Evolutionary conservation across 805 yeast species (phyloP).

Genomic region (Candida palmyrensis): DNA sequence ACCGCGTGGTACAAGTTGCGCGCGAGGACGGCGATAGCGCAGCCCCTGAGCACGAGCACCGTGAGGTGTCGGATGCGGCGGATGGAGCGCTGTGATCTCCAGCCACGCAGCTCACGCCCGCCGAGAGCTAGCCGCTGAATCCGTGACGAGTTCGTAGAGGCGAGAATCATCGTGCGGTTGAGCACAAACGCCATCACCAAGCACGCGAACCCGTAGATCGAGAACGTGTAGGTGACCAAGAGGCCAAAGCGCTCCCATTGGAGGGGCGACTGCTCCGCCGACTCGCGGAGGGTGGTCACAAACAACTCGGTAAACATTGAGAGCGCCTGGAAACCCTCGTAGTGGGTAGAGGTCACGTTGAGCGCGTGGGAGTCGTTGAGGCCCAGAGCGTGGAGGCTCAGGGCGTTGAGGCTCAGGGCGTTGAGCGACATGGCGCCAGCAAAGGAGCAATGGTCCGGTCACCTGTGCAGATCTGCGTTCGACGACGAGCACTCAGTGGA

Average conservation of each 20-base stretch:
- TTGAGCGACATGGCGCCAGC: too few species aligned
- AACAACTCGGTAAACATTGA: conserved; percentile 1
- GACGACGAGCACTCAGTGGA: too few species aligned
- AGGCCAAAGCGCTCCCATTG: conserved; percentile 8
- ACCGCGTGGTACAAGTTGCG: conserved; percentile 23
- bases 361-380: not conserved
- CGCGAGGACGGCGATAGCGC: conserved; percentile 20
- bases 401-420: too few species aligned
- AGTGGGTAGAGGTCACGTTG: not conserved
- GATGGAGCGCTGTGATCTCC: not conserved
- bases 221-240: conserved; percentile 26
- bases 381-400: not conserved
- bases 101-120: too few species aligned
- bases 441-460: too few species aligned
- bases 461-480: too few species aligned
- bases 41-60: conserved; percentile 21
- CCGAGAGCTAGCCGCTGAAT: too few species aligned
- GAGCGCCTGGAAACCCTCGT: too few species aligned
- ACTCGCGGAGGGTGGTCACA: not conserved
- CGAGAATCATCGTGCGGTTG: conserved; percentile 33
- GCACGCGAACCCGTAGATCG: conserved; percentile 33
- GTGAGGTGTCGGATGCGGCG: conserved; percentile 10
- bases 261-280: not conserved
- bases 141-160: conserved; percentile 26
- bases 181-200: conserved; percentile 33